Evolutionary conservation across 345 rosid genomes (phyloP), one percentile per base, ranked within the genome.

Genomic region (Ceriops zippeliana): DNA sequence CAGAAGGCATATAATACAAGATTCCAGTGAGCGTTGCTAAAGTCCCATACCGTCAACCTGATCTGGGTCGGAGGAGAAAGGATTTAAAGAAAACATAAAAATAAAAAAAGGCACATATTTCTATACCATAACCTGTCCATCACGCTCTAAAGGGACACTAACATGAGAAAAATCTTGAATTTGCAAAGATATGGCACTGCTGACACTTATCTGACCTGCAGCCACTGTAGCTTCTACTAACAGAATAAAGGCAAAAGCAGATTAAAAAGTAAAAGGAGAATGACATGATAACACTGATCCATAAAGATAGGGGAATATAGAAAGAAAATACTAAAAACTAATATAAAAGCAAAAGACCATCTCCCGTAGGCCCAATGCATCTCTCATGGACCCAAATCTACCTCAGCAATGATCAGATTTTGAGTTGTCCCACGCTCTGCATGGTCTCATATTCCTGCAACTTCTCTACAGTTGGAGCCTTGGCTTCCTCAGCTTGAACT

Each of bases 381-480:
- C 56, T 49, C 72, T 74, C 42, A 47, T 26, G 26, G 49, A 42
- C 16, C 57, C 31, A 56, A 49, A 24, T 20, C 56, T 61, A 62
- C 53, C 52, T 26, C n/a, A 20, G 58, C 58, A 72, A 47, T 28
- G 31, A 52, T 82, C 85, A 90, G 69, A 90, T 80, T 64, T 77
- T 80, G 59, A 88, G 90, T 70, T 82, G 84, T 72, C 80, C 89
- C 79, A 90, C 72, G 74, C 75, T 71, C 74, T 75, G 79, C 66
- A 75, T 76, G 13, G 79, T 81, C 61, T 75, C 82, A 5, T 62
- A 37, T 80, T 83, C 88, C 70, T 73, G 82, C 51, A 61, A 46
- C 53, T 68, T 68, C 13, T 64, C 73, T 58, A 42, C 46, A 30
- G 65, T 58, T 74, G 70, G 37, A 58, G 58, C 67, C 62, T 66